Base-by-base conservation (phyloP, 1,284 basidiomycete species). In the Boletus sp. region DNA sequence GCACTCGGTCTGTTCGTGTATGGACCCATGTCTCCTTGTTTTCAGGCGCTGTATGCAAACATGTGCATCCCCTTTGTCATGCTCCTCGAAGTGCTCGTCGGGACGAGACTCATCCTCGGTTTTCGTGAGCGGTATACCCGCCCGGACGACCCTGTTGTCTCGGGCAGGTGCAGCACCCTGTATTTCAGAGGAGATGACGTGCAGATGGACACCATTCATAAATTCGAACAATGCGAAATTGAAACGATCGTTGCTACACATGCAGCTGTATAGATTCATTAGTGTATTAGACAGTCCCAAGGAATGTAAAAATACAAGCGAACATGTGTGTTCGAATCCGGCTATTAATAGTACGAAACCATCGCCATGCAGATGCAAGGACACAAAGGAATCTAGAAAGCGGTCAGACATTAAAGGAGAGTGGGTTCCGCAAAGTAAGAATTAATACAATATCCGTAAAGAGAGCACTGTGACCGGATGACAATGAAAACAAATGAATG, bases 1-100 rank as follows among this genome's bases (percentile, higher is more conserved):
- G 10, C 20, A 7, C 23, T 30, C 27, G 23, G 16, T 26, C 19
- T 5, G 16, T 20, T 5, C 17, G 17, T 14, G 12, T 8, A 34
- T 17, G 34, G 5, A 20, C n/a, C 36, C 14, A 44, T 10, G 9
- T 2, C 2, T 5, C 22, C 2, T 10, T 29, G n/a, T n/a, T n/a
- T 35, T 16, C 33, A 64, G 62, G 51, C 42, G 4, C 27, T 54
- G 14, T 62, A 64, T 16, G 64, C 66, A 9, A 68, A 62, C 14
- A 47, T 67, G 41, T 67, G 60, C 25, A 45, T 63, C n/a, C 65
- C 62, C 2, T 54, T 64, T 23, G 61, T 68, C 36, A 66, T 67
- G 66, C 40, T 67, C 8, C 52, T 64, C 19, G 66, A 68, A 34
- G 53, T 62, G 16, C 23, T 67, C 16, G 49, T 67, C 13, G 66